These are phyloP conservation scores for Jackrogersella minutella DNA, from an alignment of 495 filamentous ascomycete genomes.

Conservation along the genomic window DNA sequence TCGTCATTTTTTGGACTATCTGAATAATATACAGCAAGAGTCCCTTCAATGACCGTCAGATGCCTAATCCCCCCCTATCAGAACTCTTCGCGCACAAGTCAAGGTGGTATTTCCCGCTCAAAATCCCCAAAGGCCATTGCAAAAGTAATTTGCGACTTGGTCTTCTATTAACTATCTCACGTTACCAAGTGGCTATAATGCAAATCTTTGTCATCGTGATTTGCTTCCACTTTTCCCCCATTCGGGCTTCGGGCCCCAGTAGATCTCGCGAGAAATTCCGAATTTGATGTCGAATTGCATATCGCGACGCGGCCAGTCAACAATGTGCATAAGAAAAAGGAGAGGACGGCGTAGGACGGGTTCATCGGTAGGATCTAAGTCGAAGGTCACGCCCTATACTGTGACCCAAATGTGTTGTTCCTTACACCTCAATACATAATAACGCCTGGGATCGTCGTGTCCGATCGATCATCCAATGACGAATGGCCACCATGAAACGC, in stretches of 20 bases:
- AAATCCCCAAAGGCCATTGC: slow-evolving; percentile 5
- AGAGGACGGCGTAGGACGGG: slow-evolving; percentile 53
- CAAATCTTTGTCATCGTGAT: slow-evolving; percentile 8
- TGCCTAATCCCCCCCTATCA: slow-evolving; percentile 37
- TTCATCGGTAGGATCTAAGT: slow-evolving; percentile 41
- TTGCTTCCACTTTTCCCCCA: slow-evolving; percentile 10
- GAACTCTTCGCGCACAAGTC: slow-evolving; percentile 32
- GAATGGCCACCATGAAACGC: slow-evolving; percentile 57
- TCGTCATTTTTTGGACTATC: slow-evolving; percentile 44
- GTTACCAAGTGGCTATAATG: slow-evolving; percentile 21
- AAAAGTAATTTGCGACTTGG: slow-evolving; percentile 24
- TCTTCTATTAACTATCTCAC: slow-evolving; percentile 41
- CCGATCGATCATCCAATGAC: slow-evolving; percentile 55
- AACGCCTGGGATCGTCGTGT: slow-evolving; percentile 49
- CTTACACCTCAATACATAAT: slow-evolving; percentile 48
- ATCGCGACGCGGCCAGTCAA: slow-evolving; percentile 28
- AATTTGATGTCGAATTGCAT: slow-evolving; percentile 34
- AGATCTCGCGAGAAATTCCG: slow-evolving; percentile 38
- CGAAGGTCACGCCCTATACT: slow-evolving; percentile 40
- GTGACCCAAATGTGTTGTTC: slow-evolving; percentile 45
- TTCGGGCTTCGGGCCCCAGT: slow-evolving; percentile 38
- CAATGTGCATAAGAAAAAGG: slow-evolving; percentile 51
- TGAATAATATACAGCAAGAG: slow-evolving; percentile 51
- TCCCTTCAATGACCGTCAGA: slow-evolving; percentile 35
- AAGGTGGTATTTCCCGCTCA: slow-evolving; percentile 34